Percentiles rank a stretch among this genome's conserved stretches.
These are phyloP conservation scores for Calonectria honghensis DNA, from an alignment of 2,329 filamentous ascomycete species.

Conservation along the genomic window DNA sequence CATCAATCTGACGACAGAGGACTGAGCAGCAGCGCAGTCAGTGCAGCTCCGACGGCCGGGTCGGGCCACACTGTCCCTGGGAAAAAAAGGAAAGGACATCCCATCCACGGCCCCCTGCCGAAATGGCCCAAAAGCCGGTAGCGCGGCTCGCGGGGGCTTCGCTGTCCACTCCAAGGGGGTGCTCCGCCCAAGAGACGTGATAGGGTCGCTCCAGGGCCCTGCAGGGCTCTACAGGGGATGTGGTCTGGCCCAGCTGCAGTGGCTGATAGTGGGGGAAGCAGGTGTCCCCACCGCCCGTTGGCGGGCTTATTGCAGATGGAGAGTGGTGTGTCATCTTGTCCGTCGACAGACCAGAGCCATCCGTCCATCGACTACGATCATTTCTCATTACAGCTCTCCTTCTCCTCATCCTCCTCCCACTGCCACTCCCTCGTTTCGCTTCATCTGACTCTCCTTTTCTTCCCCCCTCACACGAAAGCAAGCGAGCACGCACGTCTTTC, in stretches of 20 bases:
- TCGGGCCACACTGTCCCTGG: constrained; percentile 18
- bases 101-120: constrained; percentile 4
- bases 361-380: constrained; percentile 19
- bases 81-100: constrained; percentile 11
- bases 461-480: background rate
- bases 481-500: constrained; percentile 31
- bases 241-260: constrained; percentile 34
- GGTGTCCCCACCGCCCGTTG: constrained; percentile 33
- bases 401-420: constrained; percentile 7
- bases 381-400: constrained; percentile 25
- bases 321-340: constrained; percentile 31
- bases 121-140: constrained; percentile 26
- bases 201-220: constrained; percentile 30
- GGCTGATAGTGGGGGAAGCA: constrained; percentile 30
- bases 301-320: constrained; percentile 35
- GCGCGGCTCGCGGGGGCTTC: constrained; percentile 36
- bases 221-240: constrained; percentile 23
- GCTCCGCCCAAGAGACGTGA: constrained; percentile 24
- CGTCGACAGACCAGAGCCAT: constrained; percentile 15
- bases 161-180: constrained; percentile 34
- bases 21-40: constrained; percentile 6
- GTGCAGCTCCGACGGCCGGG: constrained; percentile 9
- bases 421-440: constrained; percentile 15
- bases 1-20: constrained; percentile 18
- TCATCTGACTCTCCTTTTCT: constrained; percentile 9